Conservation (phyloP, 1,139 yeast species). For the Candida sp. region DNA sequence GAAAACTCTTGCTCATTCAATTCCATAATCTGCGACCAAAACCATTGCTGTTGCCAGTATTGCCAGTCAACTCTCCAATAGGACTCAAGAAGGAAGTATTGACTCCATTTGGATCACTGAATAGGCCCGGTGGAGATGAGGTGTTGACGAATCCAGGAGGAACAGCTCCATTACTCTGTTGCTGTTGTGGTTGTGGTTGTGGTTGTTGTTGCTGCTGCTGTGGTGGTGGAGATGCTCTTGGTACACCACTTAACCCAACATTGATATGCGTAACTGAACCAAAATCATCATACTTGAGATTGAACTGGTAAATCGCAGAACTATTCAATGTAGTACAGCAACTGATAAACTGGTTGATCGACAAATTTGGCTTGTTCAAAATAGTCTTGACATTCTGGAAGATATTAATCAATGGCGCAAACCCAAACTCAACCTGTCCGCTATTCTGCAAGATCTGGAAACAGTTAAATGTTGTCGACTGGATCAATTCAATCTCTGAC, state of each 20-base stretch:
- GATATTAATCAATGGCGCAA: conserved; percentile 37
- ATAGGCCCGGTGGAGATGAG: conserved; percentile 15
- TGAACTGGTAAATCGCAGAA: conserved; percentile 36
- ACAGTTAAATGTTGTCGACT: conserved; percentile 33
- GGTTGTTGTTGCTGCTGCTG: conserved; percentile 5
- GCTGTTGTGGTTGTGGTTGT: background rate
- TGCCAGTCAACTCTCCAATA: conserved; percentile 12
- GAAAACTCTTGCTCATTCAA: conserved; percentile 6
- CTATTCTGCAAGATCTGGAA: conserved; percentile 34
- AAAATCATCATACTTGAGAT: conserved; percentile 49
- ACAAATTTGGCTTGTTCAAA: conserved; percentile 29
- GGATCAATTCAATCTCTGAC: conserved; percentile 14
- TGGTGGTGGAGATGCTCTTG: conserved; percentile 10
- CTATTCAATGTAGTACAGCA: conserved; percentile 25
- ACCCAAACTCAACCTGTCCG: conserved; percentile 43
- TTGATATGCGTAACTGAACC: conserved; percentile 52
- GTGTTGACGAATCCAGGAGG: conserved; percentile 11
- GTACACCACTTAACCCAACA: conserved; percentile 18
- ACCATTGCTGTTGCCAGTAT: conserved; percentile 11
- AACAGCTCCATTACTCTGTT: background rate
- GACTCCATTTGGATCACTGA: conserved; percentile 7
- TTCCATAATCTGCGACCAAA: conserved; percentile 21
- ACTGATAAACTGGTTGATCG: conserved; percentile 48
- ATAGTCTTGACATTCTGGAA: conserved; percentile 36
- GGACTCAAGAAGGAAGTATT: conserved; percentile 14